phyloP scores from a whole-genome alignment of 73 alveolate genomes.

The Breviolum minutum region DNA sequence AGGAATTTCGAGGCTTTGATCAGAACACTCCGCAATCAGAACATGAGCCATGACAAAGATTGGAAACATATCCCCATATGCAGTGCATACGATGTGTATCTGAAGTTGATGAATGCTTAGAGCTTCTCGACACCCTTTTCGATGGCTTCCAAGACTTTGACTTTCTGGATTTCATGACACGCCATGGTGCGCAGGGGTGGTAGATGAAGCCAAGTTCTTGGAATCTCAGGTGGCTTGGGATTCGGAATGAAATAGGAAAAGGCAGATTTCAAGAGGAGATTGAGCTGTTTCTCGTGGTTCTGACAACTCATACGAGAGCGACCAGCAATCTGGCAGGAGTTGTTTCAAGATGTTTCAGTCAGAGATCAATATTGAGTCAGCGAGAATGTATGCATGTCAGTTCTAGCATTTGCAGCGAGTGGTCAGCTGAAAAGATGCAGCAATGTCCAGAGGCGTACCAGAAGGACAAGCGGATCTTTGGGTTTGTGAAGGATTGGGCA shows the following conservation, averaged over 20 bases:
- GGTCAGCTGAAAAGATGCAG: background rate
- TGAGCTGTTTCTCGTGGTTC: too few relatives aligned
- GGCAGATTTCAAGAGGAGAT: too few relatives aligned
- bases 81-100: too few relatives aligned
- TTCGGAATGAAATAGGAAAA: background rate
- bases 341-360: background rate
- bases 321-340: too few relatives aligned
- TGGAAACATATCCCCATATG: too few relatives aligned
- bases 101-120: too few relatives aligned
- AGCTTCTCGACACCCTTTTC: too few relatives aligned
- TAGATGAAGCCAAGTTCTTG: conserved; percentile 69
- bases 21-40: background rate
- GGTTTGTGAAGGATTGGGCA: conserved; percentile 62
- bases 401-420: background rate
- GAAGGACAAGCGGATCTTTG: conserved; percentile 88
- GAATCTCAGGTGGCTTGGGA: conserved; percentile 46
- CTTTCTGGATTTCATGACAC: background rate
- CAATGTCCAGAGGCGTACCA: conserved; percentile 41
- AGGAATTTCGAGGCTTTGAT: conserved; percentile 50
- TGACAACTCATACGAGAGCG: too few relatives aligned
- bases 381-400: background rate
- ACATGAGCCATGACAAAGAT: background rate
- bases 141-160: too few relatives aligned
- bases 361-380: background rate
- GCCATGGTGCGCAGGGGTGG: conserved; percentile 13